Evolutionary conservation across 2,329 filamentous ascomycete genomes (phyloP).

Genomic region (Colletotrichum sansevieriae): DNA sequence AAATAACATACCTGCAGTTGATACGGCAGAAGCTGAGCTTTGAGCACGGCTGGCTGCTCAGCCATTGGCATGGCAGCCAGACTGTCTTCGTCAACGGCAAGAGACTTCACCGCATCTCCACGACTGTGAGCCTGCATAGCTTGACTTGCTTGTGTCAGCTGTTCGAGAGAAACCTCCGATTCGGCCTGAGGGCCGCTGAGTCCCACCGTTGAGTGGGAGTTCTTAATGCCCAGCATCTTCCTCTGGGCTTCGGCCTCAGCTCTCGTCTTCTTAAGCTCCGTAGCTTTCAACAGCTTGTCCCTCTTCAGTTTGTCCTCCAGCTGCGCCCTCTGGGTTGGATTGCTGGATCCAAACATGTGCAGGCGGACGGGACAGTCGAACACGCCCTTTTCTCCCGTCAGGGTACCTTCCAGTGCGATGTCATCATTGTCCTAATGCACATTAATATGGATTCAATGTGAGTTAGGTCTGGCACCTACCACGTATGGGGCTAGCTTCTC

Average conservation of each 20-base stretch:
- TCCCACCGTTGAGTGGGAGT: conserved; percentile 55
- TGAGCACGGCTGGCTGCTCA: conserved; percentile 73
- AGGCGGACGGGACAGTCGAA: conserved; percentile 82
- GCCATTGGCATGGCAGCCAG: conserved; percentile 80
- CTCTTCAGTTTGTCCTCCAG: conserved; percentile 74
- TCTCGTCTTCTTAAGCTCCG: conserved; percentile 67
- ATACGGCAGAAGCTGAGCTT: conserved; percentile 80
- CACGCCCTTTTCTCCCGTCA: conserved; percentile 74
- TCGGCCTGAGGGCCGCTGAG: conserved; percentile 48
- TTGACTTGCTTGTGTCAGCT: conserved; percentile 76
- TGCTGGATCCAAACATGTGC: conserved; percentile 76
- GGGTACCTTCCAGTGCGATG: conserved; percentile 75
- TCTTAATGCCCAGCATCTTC: conserved; percentile 56
- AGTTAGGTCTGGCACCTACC: conserved; percentile 56
- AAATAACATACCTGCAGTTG: conserved; percentile 69
- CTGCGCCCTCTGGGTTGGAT: conserved; percentile 62
- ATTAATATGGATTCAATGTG: conserved; percentile 6
- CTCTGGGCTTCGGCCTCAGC: conserved; percentile 66
- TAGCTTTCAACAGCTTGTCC: conserved; percentile 73
- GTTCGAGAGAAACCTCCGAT: conserved; percentile 66
- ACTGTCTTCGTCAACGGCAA: conserved; percentile 78
- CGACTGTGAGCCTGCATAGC: conserved; percentile 75
- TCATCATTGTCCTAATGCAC: conserved; percentile 65
- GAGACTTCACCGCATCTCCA: conserved; percentile 74
- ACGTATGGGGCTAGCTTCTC: conserved; percentile 81